Evolutionary conservation across 139 green algal genomes (phyloP).

Genomic region (Gonium pectorale): DNA sequence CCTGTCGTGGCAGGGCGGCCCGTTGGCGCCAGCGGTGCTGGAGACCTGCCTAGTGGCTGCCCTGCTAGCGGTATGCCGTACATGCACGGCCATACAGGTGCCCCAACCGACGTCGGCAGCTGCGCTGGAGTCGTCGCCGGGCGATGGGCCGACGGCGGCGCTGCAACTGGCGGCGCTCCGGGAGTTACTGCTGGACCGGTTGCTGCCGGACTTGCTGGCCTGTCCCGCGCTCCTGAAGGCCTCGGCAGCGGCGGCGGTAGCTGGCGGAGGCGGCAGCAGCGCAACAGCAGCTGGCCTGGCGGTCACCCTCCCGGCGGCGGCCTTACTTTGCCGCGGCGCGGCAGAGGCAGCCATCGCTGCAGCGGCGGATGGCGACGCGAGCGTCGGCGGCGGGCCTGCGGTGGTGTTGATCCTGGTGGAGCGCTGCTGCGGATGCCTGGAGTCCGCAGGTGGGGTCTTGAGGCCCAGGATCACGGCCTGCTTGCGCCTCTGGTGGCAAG

Average conservation of each 20-base stretch:
- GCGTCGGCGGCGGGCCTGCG: neutral
- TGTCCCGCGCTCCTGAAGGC: neutral
- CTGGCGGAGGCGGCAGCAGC: constrained; percentile 17
- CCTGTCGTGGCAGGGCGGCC: neutral
- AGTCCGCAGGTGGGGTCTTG: neutral
- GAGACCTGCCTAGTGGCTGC: neutral
- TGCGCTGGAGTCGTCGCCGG: no score
- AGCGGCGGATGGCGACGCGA: neutral
- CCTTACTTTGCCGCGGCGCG: neutral
- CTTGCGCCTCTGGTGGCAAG: no score
- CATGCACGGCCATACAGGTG: neutral
- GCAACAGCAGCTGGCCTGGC: neutral
- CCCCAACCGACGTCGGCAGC: neutral
- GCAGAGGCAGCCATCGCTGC: neutral
- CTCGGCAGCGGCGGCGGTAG: constrained; percentile 4
- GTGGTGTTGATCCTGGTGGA: neutral
- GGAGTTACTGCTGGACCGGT: neutral
- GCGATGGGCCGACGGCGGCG: no score
- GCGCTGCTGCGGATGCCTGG: neutral
- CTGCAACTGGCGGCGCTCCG: neutral
- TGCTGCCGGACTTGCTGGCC: neutral
- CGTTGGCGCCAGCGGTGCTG: neutral
- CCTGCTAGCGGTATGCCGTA: constrained; percentile 12
- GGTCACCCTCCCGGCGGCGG: neutral
- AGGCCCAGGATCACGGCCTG: no score